Evolutionary conservation across 2,329 filamentous ascomycete species (phyloP).

Genomic region (Trichophyton rubrum): DNA sequence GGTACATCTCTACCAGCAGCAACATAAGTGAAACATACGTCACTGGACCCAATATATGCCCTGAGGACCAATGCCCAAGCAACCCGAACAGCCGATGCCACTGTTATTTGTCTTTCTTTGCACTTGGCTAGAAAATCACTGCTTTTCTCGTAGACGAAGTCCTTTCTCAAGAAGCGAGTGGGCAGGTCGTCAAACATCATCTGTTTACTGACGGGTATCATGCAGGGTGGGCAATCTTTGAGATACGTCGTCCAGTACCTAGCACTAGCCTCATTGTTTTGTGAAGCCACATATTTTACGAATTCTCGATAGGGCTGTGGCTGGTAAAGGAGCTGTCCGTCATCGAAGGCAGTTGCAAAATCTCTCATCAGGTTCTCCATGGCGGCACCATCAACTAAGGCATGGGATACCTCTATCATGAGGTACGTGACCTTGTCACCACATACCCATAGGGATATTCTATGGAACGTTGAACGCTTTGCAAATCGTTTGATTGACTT

Average conservation of each 20-base stretch:
- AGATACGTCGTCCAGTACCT: slow-evolving; percentile 19
- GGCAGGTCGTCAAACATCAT: not conserved
- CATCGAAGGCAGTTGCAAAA: slow-evolving; percentile 23
- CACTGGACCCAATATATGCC: slow-evolving; percentile 10
- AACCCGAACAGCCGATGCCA: slow-evolving; percentile 15
- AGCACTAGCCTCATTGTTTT: slow-evolving; percentile 1
- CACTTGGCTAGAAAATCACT: slow-evolving; percentile 5
- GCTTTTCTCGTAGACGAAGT: not conserved
- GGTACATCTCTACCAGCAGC: slow-evolving; percentile 9
- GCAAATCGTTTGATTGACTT: slow-evolving; percentile 3
- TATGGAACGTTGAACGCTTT: slow-evolving; percentile 3
- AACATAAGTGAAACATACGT: slow-evolving; percentile 18
- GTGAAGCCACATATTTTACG: slow-evolving; percentile 22
- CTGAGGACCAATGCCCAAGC: slow-evolving; percentile 17
- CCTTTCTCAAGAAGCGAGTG: not conserved
- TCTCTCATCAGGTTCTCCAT: slow-evolving; percentile 29
- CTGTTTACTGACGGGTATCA: slow-evolving; percentile 4
- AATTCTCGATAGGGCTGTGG: slow-evolving; percentile 16
- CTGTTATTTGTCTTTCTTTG: slow-evolving; percentile 10
- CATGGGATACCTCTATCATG: slow-evolving; percentile 32
- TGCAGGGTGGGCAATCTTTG: slow-evolving; percentile 15
- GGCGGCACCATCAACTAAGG: slow-evolving; percentile 32
- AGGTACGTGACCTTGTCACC: not conserved
- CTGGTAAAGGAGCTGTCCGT: not conserved
- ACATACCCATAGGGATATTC: not conserved